Percentiles rank a stretch among this genome's conserved stretches.
Evolutionary conservation across 768 basidiomycete species (phyloP).

Genomic region (Chalciporus pseudorubinellus): DNA sequence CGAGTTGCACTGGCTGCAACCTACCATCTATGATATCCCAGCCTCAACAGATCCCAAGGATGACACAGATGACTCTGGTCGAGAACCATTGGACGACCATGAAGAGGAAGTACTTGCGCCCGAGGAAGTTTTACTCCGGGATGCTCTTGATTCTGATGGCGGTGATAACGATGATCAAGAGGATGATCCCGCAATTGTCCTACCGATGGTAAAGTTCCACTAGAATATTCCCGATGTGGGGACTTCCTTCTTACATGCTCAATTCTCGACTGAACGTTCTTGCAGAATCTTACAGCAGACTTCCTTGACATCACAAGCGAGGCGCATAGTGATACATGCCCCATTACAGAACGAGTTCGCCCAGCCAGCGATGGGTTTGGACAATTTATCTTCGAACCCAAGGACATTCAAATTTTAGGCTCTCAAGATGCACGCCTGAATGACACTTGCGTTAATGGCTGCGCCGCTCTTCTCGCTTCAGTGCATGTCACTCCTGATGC

Average conservation of each 20-base stretch:
- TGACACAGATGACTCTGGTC: background rate
- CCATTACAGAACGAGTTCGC: background rate
- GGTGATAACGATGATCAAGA: background rate
- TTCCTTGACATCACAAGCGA: background rate
- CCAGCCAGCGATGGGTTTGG: background rate
- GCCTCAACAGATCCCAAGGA: background rate
- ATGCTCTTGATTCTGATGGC: background rate
- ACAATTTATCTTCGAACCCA: conserved; percentile 4
- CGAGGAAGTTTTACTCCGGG: background rate
- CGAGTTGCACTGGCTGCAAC: background rate
- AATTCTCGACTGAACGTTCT: too few relatives aligned
- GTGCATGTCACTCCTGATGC: background rate
- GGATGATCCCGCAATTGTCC: background rate
- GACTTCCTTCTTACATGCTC: too few relatives aligned
- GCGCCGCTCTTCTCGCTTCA: conserved; percentile 3
- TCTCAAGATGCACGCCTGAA: background rate
- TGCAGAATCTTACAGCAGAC: background rate
- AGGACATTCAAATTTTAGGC: background rate
- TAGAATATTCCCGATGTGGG: background rate
- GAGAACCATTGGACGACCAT: too few relatives aligned
- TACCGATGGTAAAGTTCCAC: background rate
- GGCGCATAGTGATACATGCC: background rate
- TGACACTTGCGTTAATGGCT: conserved; percentile 12
- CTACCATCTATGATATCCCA: background rate
- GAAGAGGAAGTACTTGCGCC: background rate